Evolutionary conservation across 2,329 filamentous ascomycete species (phyloP), one percentile per base, ranked within the genome.

Genomic region (Monilinia vaccinii-corymbosi): DNA sequence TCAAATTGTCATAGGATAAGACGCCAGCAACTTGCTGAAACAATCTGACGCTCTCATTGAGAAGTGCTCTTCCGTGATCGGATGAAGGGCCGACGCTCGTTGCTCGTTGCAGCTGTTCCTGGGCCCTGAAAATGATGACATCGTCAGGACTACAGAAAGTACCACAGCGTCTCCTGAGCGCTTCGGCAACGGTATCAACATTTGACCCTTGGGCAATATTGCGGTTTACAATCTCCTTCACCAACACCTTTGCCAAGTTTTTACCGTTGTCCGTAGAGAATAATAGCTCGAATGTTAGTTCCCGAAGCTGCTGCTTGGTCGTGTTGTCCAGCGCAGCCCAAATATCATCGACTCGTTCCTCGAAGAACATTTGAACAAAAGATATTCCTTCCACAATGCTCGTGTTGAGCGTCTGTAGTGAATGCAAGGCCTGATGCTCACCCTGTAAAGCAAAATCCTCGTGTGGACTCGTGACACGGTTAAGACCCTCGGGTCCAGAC

Each of bases 131-230:
- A 67, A 97, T 93, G 65, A 97, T 86, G 1, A 97, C 94, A 75
- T 99, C 94, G 65, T 99, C 93, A 0, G 93, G 86, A 69, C 92
- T 97, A 73, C 94, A 99, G 80, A 99, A 99, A 74, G 89, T 97
- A 63, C 94, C 95, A 68, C 94, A 99, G 68, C 92, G 84, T 67
- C 94, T 82, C 50, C 94, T 84, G 53, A 99, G 77, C n/a, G 92
- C 91, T 73, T 99, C 94, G 0, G 94, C 93, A 28, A 99, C 91
- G 0, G 92, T 97, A 75, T 99, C 95, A 23, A 99, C 93, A 64
- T 97, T 99, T 5, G 92, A 93, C 11, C 95, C 94, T 69, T 91
- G 96, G 61, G 93, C 89, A 68, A 99, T 99, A 73, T 96, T 99
- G 69, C 92, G 86, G 73, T 97, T 97, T 58, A 99, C 94, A 69